Percentiles rank a stretch among this genome's conserved stretches.
These are phyloP conservation scores for Punctularia strigosozonata DNA, from an alignment of 768 basidiomycete species.

Conservation along the genomic window DNA sequence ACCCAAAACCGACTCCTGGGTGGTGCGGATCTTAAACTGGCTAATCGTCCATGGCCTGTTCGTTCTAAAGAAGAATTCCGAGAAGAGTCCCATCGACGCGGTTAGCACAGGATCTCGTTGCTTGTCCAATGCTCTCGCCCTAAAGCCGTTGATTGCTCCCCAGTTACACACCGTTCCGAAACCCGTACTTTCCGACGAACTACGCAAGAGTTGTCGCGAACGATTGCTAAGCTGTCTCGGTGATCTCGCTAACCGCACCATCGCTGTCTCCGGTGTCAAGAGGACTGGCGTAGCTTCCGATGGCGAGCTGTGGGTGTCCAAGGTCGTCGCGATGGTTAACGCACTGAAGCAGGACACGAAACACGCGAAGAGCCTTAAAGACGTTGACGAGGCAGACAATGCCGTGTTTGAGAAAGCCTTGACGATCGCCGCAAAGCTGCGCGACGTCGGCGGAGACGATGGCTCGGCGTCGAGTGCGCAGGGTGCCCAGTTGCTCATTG, in stretches of 20 bases:
- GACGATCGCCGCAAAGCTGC: slow-evolving; percentile 28
- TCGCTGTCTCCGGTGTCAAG: too few species aligned
- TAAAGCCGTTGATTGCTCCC: slow-evolving; percentile 5
- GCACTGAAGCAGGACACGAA: slow-evolving; percentile 55
- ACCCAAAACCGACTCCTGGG: slow-evolving; percentile 72
- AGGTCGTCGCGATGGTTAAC: slow-evolving; percentile 44
- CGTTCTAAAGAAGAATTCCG: slow-evolving; percentile 56
- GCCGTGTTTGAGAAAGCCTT: slow-evolving; percentile 33
- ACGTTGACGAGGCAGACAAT: slow-evolving; percentile 43
- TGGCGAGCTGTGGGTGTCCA: slow-evolving; percentile 72
- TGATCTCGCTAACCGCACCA: slow-evolving; percentile 60
- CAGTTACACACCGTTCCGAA: slow-evolving; percentile 54
- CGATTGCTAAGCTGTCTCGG: slow-evolving; percentile 65
- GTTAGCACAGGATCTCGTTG: slow-evolving; percentile 29
- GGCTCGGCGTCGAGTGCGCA: slow-evolving; percentile 22
- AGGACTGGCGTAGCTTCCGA: slow-evolving; percentile 17
- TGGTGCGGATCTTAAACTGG: slow-evolving; percentile 69
- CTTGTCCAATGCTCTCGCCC: neutral
- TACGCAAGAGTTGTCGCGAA: slow-evolving; percentile 54
- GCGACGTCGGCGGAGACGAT: slow-evolving; percentile 23
- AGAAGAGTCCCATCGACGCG: slow-evolving; percentile 44
- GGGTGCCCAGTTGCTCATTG: slow-evolving; percentile 62
- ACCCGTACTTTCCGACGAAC: slow-evolving; percentile 62
- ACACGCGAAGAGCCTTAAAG: slow-evolving; percentile 42
- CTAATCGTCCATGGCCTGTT: slow-evolving; percentile 76